Evolutionary conservation across 805 yeast species (phyloP).

Genomic region (Pichia pseudocactophila): DNA sequence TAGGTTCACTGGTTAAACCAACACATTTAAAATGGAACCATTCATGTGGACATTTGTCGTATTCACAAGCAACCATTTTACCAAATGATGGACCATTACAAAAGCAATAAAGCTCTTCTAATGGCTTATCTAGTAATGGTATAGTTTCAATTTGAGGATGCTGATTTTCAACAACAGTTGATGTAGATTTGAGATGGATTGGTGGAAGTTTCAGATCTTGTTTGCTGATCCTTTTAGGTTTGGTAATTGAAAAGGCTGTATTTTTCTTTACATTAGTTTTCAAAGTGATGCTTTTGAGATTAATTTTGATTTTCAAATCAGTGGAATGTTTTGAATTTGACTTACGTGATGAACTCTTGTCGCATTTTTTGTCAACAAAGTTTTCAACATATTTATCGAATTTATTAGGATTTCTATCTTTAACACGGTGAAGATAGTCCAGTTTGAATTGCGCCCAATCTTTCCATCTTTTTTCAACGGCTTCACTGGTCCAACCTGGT

Average conservation of each 20-base stretch:
- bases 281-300: not conserved
- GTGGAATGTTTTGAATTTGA: not conserved
- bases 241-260: not conserved
- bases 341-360: not conserved
- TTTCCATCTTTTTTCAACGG: conserved; percentile 15
- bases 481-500: conserved; percentile 13
- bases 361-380: not conserved
- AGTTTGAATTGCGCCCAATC: conserved; percentile 22
- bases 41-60: conserved; percentile 69
- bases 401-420: not conserved
- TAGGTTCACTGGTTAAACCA: conserved; percentile 79
- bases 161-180: not conserved
- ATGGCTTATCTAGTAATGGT: not conserved
- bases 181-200: too few species aligned
- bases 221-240: too few species aligned
- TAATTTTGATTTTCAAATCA: conserved; percentile 2
- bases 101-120: conserved; percentile 32
- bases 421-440: conserved; percentile 4
- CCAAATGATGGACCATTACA: conserved; percentile 58
- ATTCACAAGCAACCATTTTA: conserved; percentile 94
- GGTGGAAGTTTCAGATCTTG: too few species aligned
- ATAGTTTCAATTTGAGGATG: not conserved
- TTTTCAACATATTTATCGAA: not conserved
- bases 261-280: too few species aligned
- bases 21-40: conserved; percentile 98